Evolutionary conservation across 2,329 filamentous ascomycete species (phyloP), one percentile per base, ranked within the genome.

Genomic region (Furcasterigmium sp.): DNA sequence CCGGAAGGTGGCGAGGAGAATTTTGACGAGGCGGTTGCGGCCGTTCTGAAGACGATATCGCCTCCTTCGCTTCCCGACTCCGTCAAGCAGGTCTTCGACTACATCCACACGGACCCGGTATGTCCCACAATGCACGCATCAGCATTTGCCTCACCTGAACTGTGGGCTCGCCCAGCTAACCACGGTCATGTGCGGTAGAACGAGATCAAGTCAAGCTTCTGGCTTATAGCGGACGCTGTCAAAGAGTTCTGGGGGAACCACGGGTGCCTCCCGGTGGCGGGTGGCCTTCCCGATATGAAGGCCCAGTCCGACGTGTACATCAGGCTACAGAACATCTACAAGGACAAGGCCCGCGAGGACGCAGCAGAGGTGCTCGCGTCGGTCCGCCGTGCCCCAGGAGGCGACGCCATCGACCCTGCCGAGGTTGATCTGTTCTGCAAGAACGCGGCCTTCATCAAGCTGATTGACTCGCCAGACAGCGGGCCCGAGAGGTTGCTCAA

Each of bases 261-360:
- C 58, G 68, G 75, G 8, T 75, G 84, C 21, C 74, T 98, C 5
- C 93, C 93, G 14, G 72, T 98, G 0, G 85, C 91, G 1, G 94
- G 93, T 11, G 82, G 85, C 3, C 72, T 98, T 2, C 93, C 94
- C 2, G 93, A 98, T 62, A 98, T 98, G 93, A 98, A 98, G 69
- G 90, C 93, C 3, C 80, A 91, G 58, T 95, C 91, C 4, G 80
- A 76, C 44, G 85, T 94, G 49, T 98, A 98, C 67, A 85, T 98
- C 52, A 75, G 83, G 55, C 75, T 98, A 11, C 93, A 97, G 61
- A 91, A 87, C 54, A 80, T 97, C 46, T 98, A 97, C 78, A 96
- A 95, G 65, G 66, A 73, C 18, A 95, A 95, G 63, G 90, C 93
- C 35, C 81, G 85, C 26, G 70, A 78, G 56, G 93, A 98, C 56